A percentile compares a stretch with the other conserved stretches of the same genome.
Conservation (phyloP, 2,329 filamentous ascomycete species). For the Akanthomyces dipterigenus region DNA sequence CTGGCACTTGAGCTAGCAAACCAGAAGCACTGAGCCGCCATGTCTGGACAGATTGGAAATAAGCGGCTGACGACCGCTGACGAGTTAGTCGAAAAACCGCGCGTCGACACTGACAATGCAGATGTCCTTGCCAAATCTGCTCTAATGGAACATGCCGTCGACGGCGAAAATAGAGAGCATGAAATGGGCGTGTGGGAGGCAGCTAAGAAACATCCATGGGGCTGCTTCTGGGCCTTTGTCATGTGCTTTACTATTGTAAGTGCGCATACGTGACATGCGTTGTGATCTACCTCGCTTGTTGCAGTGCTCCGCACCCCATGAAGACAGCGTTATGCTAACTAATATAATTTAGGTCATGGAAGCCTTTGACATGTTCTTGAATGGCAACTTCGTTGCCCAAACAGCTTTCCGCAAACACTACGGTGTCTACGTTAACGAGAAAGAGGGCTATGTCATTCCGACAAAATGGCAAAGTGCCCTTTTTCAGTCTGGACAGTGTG, state of each 20-base stretch:
- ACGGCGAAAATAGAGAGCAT: constrained; percentile 37
- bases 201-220: constrained; percentile 34
- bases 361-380: constrained; percentile 42
- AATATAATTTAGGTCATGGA: constrained; percentile 37
- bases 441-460: constrained; percentile 24
- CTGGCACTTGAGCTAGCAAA: not conserved
- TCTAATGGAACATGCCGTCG: constrained; percentile 33
- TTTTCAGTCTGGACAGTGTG: constrained; percentile 26
- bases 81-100: constrained; percentile 14
- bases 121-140: constrained; percentile 30
- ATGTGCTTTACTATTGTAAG: constrained; percentile 46
- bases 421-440: constrained; percentile 23
- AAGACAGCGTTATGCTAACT: too few relatives aligned
- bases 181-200: constrained; percentile 32
- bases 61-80: constrained; percentile 7
- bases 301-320: too few relatives aligned
- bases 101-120: constrained; percentile 24
- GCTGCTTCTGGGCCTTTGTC: constrained; percentile 39
- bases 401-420: constrained; percentile 30
- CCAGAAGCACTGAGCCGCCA: not conserved
- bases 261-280: not conserved
- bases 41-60: constrained; percentile 12
- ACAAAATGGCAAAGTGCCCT: constrained; percentile 36
- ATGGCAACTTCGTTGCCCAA: constrained; percentile 39
- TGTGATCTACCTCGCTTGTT: too few relatives aligned